Conservation (phyloP, 768 basidiomycete species). For the Psilocybe subaeruginosa region DNA sequence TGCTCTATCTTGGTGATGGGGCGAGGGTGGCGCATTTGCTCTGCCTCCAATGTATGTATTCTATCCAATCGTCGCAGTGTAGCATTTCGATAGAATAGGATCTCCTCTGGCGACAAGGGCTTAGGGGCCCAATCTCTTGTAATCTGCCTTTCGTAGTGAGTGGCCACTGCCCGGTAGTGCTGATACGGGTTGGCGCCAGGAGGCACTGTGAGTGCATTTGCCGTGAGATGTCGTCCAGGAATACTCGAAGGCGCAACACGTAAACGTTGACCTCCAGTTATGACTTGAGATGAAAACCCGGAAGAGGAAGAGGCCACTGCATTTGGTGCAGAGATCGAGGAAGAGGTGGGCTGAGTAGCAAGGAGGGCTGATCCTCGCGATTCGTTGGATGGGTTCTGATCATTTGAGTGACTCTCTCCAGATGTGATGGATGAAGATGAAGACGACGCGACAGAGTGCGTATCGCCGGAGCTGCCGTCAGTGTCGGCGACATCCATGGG, state of each 20-base stretch:
- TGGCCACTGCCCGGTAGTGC: background rate
- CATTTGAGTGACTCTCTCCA: background rate
- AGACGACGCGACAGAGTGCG: background rate
- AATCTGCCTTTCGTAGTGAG: background rate
- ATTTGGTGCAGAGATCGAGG: background rate
- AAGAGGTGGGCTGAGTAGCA: background rate
- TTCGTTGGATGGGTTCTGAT: background rate
- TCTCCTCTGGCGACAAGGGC: background rate
- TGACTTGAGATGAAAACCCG: too few relatives aligned
- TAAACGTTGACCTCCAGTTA: background rate
- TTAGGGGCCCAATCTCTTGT: background rate
- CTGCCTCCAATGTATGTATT: conserved; percentile 14
- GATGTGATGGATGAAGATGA: conserved; percentile 1
- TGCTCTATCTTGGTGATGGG: conserved; percentile 24
- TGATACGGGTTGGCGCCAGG: background rate
- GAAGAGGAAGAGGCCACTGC: too few relatives aligned
- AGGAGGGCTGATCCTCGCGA: background rate
- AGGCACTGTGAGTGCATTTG: background rate
- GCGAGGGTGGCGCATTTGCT: background rate
- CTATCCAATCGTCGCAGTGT: background rate
- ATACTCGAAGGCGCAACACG: background rate
- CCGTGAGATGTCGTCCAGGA: background rate
- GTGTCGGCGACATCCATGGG: background rate
- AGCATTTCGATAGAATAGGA: background rate
- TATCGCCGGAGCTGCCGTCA: background rate